These are phyloP conservation scores for Candida quercuum DNA, from an alignment of 805 yeast species.

Conservation along the genomic window DNA sequence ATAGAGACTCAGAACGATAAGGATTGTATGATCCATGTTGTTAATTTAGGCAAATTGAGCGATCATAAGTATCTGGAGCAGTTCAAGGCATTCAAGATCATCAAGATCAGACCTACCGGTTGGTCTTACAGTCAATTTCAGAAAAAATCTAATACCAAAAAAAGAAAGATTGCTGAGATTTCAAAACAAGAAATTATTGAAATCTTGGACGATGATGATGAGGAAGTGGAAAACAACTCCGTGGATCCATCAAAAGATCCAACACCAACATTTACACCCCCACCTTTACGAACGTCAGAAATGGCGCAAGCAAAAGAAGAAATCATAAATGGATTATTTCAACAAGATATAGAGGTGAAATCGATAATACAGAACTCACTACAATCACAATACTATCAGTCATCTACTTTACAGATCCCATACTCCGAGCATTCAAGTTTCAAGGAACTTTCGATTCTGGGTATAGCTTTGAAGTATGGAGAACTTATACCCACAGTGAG, in stretches of 20 bases:
- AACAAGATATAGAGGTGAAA: not conserved
- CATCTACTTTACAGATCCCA: constrained; percentile 54
- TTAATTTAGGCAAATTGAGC: constrained; percentile 56
- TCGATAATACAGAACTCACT: not conserved
- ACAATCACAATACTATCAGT: not conserved
- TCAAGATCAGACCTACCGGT: constrained; percentile 87
- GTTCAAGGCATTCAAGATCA: constrained; percentile 28
- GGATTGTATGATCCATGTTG: constrained; percentile 56
- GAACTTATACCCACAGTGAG: constrained; percentile 79
- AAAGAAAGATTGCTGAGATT: not conserved
- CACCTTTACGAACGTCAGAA: not conserved
- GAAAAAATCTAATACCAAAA: not conserved
- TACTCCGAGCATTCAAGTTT: constrained; percentile 94
- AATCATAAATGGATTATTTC: not conserved
- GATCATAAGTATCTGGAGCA: constrained; percentile 26
- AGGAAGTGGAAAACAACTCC: not conserved
- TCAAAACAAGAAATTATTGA: not conserved
- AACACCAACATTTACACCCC: not conserved
- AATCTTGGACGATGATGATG: not conserved
- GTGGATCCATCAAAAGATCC: not conserved
- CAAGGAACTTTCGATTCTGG: constrained; percentile 67
- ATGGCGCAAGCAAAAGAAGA: not conserved
- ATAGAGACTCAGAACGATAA: constrained; percentile 8
- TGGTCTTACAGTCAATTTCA: constrained; percentile 59
- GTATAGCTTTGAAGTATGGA: constrained; percentile 42